Base-by-base conservation (phyloP, 805 yeast genomes). In the Hagleromyces aurorensis region DNA sequence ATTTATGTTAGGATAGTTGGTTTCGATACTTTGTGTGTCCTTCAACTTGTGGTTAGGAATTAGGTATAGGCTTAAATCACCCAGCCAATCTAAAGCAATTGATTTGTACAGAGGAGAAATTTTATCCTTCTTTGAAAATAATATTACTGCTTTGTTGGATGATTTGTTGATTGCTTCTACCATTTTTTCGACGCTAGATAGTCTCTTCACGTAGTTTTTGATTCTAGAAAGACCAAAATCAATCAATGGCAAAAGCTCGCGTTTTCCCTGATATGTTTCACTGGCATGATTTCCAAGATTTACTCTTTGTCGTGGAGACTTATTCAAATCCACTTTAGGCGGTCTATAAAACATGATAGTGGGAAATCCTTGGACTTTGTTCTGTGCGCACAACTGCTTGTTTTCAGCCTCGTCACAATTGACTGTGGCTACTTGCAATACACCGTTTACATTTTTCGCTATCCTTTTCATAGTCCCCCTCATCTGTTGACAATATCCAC, bases 401-500 rank as follows among this genome's bases (percentile, higher is more conserved):
- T 86, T 86, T 32, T 50, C 51, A 4, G 66, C 70, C 29, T 70
- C 67, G 48, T 86, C 94, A 60, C 98, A 91, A 55, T 89, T 79
- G 8, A 91, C 82, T 24, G 94, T 80, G 8, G 75, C 96, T 12
- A 85, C 75, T 38, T 75, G 72, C 6, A 70, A 70, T 28, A 71
- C 57, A 5, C 70, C 72, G 16, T 70, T 68, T 5, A 82, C 61
- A 16, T 60, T 54, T 29, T 70, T 71, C 5, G 82, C 93, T 9
- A 78, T 72, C 48, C 77, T 77, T 27, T 64, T 61, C 55, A 66
- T 79, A 2, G 72, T 73, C 3, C 80, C 77, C 35, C 75, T 71
- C 29, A 89, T 61, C 34, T 74, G 69, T 46, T 76, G 69, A 59
- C 98, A 89, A 57, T 89, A 85, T 4, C 96, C 96, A 63, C 98